phyloP scores from a whole-genome alignment of 306 rosid genomes.

The Glycine latifolia region DNA sequence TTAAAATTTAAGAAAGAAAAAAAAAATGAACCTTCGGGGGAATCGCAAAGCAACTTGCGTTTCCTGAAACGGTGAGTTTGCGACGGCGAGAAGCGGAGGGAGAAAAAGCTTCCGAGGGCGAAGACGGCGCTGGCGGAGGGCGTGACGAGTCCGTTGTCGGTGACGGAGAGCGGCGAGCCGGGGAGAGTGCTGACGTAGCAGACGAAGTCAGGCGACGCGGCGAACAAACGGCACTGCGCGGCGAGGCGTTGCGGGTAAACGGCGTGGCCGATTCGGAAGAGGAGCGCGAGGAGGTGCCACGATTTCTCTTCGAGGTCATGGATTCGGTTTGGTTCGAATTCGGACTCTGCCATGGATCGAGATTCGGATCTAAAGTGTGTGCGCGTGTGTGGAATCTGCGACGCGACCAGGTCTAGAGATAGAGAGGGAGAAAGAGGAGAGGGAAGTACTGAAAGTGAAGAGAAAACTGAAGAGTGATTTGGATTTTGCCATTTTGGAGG shows the following conservation, averaged over 20 bases:
- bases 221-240: slow-evolving; percentile 52
- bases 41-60: slow-evolving; percentile 44
- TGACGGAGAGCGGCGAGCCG: slow-evolving; percentile 53
- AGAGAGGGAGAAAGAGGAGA: neutral
- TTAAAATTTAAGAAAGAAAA: neutral
- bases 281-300: slow-evolving; percentile 39
- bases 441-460: neutral
- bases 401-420: neutral
- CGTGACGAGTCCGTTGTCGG: slow-evolving; percentile 41
- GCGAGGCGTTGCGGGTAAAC: slow-evolving; percentile 51
- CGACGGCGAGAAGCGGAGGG: neutral
- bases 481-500: neutral
- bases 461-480: neutral
- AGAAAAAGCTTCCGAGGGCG: slow-evolving; percentile 38
- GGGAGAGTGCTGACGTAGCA: slow-evolving; percentile 48
- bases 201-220: slow-evolving; percentile 49
- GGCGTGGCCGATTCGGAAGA: slow-evolving; percentile 50
- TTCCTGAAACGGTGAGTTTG: slow-evolving; percentile 33
- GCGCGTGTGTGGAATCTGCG: neutral
- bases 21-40: neutral
- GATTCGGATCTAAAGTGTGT: slow-evolving; percentile 3
- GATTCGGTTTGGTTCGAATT: neutral
- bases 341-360: slow-evolving; percentile 18
- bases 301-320: slow-evolving; percentile 39
- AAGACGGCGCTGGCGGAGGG: slow-evolving; percentile 48